These are phyloP conservation scores for Colletotrichum lentis DNA, from an alignment of 2,329 filamentous ascomycete species.

Conservation along the genomic window DNA sequence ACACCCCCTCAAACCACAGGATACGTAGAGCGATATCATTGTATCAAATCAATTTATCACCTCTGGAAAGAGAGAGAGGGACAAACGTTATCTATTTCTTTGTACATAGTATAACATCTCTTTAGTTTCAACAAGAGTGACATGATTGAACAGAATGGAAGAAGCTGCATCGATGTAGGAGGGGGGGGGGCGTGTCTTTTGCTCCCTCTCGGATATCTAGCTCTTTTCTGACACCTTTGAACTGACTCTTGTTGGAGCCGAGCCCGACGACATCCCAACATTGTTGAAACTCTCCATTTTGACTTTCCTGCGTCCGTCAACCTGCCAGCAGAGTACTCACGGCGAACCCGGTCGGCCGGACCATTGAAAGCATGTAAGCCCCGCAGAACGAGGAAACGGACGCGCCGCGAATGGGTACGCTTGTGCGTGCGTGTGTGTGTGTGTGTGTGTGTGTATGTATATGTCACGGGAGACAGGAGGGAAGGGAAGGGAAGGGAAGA, in stretches of 20 bases:
- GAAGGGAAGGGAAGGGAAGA: background rate
- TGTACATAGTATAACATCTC: too few relatives aligned
- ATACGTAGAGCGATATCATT: constrained; percentile 36
- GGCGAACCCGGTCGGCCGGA: constrained; percentile 1
- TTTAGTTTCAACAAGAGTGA: too few relatives aligned
- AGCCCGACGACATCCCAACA: background rate
- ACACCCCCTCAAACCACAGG: constrained; percentile 3
- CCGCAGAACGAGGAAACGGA: background rate
- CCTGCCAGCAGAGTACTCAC: background rate
- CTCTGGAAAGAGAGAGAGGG: too few relatives aligned
- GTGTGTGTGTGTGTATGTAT: background rate
- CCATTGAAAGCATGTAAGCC: constrained; percentile 11
- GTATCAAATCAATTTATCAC: constrained; percentile 11
- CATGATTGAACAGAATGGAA: too few relatives aligned
- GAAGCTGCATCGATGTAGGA: too few relatives aligned
- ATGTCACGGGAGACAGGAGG: background rate
- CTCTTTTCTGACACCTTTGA: background rate
- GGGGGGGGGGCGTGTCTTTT: too few relatives aligned
- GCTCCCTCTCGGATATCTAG: too few relatives aligned
- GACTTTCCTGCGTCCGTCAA: background rate
- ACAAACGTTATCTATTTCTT: too few relatives aligned
- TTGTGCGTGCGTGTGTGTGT: background rate
- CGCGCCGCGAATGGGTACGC: background rate
- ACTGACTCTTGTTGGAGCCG: constrained; percentile 1
- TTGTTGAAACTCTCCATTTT: constrained; percentile 9